Base-by-base conservation (phyloP, 208 protist genomes). In the Herpetomonas tarakana region DNA sequence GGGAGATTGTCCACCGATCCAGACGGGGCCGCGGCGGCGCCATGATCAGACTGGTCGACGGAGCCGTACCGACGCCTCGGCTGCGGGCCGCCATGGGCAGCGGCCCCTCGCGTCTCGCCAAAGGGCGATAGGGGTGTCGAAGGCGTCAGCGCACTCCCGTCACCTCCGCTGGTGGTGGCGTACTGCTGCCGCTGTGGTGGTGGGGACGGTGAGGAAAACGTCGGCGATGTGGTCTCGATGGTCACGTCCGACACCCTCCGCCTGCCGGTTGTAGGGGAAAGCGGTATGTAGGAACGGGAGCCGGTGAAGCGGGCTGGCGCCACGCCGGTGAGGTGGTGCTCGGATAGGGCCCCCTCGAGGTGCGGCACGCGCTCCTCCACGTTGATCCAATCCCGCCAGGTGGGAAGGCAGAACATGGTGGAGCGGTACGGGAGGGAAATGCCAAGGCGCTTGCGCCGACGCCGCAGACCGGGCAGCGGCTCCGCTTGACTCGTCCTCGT, bases 351-450 rank as follows among this genome's bases (percentile, higher is more conserved):
- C 39, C 73, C 68, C 2, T 74, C 68, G 24, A 88, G 69, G 19
- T 68, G 66, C 45, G 71, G 61, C n/a, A 78, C 71, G n/a, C 28
- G 35, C 69, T 93, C 86, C 71, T 93, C 86, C 31, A 93, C 74
- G 27, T 65, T 74, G 47, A 79, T 62, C 83, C 74, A 91, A 52
- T 78, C 78, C 0, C 58, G 59, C 62, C 65, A 81, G 19, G 59
- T 67, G 0, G 83, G 83, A n/a, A 67, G 29, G 18, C 60, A 6
- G 21, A 84, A 81, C 51, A 93, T 75, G 31, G 86, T 76, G 22
- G 83, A 81, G 11, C 54, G 58, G 56, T 81, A 79, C 27, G 76
- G 75, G 1, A 93, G 62, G 21, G 68, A 76, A 25, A 82, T 59
- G 28, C 83, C 86, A 21, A 82, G 66, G 19, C 81, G 73, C 49